Conservation (phyloP, 1,139 yeast genomes). For the Scheffersomyces lignicola region DNA sequence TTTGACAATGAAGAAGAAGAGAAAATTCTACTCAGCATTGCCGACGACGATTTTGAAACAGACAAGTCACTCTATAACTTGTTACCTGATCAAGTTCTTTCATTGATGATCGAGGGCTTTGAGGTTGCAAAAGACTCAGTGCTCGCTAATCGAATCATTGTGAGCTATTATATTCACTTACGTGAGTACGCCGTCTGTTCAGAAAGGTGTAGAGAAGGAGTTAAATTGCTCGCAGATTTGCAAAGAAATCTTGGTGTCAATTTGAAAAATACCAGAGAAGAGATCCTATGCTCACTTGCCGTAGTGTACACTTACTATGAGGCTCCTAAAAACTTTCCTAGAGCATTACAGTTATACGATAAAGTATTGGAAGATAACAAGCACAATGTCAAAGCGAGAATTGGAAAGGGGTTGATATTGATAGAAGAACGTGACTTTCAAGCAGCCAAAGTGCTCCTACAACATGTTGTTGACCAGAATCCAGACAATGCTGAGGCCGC, state of each 20-base stretch:
- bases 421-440: constrained; percentile 61
- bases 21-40: constrained; percentile 17
- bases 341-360: constrained; percentile 74
- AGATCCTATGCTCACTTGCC: constrained; percentile 67
- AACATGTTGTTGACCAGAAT: constrained; percentile 46
- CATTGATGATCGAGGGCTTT: constrained; percentile 56
- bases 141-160: constrained; percentile 64
- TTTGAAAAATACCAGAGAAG: constrained; percentile 55
- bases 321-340: constrained; percentile 81
- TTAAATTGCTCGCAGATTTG: constrained; percentile 52
- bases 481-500: constrained; percentile 63
- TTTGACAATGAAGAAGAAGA: constrained; percentile 15
- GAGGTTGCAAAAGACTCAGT: constrained; percentile 48
- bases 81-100: constrained; percentile 55
- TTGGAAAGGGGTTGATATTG: constrained; percentile 80
- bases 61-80: constrained; percentile 17
- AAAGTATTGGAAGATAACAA: constrained; percentile 50
- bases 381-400: constrained; percentile 56
- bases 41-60: constrained; percentile 20
- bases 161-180: constrained; percentile 58
- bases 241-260: constrained; percentile 47
- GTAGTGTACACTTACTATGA: constrained; percentile 79
- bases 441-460: constrained; percentile 55
- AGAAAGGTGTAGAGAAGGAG: constrained; percentile 61
- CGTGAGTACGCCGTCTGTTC: constrained; percentile 68